These are phyloP conservation scores for Mucor sp. DNA, from an alignment of 371 early-diverging fungal species.

Conservation along the genomic window DNA sequence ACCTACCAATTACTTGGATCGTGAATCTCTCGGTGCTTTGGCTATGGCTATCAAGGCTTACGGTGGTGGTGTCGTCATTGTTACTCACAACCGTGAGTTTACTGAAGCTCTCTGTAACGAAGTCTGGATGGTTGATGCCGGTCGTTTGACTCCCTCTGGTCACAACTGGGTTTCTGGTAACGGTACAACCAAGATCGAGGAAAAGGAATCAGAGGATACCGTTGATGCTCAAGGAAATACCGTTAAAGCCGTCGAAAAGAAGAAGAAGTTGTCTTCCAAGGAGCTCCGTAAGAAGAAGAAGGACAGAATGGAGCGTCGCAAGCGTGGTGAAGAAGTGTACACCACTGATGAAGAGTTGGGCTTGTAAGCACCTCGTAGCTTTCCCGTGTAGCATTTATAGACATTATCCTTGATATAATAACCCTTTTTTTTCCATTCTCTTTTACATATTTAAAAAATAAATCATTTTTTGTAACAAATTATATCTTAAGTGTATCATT, in stretches of 20 bases:
- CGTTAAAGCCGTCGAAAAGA: conserved; percentile 49
- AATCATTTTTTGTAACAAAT: neutral
- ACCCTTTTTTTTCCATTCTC: neutral
- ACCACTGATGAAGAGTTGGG: conserved; percentile 47
- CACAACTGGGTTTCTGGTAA: conserved; percentile 59
- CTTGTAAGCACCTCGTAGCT: conserved; percentile 23
- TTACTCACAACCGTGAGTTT: conserved; percentile 79
- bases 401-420: neutral
- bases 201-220: conserved; percentile 43
- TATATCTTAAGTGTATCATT: no score
- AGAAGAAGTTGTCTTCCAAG: conserved; percentile 51
- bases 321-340: conserved; percentile 60
- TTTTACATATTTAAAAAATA: conserved; percentile 1
- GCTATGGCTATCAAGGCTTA: conserved; percentile 67
- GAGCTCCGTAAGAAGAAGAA: conserved; percentile 62
- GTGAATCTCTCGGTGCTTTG: conserved; percentile 76
- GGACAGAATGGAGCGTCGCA: conserved; percentile 59
- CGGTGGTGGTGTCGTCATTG: conserved; percentile 78
- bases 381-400: conserved; percentile 2
- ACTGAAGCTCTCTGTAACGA: conserved; percentile 70
- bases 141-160: conserved; percentile 56
- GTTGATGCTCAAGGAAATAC: conserved; percentile 58
- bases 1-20: conserved; percentile 86
- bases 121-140: conserved; percentile 77
- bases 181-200: conserved; percentile 39